Conservation (phyloP, 2,329 filamentous ascomycete species). For the Sarocladium brachiariae region DNA sequence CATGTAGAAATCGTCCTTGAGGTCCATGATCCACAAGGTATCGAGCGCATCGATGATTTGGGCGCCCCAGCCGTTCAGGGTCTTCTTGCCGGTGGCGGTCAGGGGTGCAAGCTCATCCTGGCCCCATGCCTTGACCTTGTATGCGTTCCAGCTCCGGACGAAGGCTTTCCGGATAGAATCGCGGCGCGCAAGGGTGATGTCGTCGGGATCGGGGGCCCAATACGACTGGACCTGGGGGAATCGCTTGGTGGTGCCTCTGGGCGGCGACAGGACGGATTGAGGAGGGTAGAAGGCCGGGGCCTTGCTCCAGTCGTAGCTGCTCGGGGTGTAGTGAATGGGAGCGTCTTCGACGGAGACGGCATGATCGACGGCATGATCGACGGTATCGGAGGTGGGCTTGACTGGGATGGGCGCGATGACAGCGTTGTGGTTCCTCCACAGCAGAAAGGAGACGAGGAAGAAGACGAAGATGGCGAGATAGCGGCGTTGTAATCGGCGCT, state of each 20-base stretch:
- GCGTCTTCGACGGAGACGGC: too few relatives aligned
- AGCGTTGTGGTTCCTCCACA: slow-evolving; percentile 15
- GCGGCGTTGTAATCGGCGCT: slow-evolving; percentile 26
- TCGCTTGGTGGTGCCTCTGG: slow-evolving; percentile 25
- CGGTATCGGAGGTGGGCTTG: too few relatives aligned
- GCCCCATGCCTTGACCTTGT: slow-evolving; percentile 49
- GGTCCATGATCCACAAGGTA: slow-evolving; percentile 52
- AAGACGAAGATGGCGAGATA: slow-evolving; percentile 24
- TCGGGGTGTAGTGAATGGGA: slow-evolving; percentile 24
- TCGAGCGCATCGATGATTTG: slow-evolving; percentile 55
- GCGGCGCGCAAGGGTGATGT: slow-evolving; percentile 26
- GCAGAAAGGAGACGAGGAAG: slow-evolving; percentile 19
- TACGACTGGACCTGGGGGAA: slow-evolving; percentile 37
- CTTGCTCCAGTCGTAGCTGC: slow-evolving; percentile 32
- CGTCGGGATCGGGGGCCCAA: slow-evolving; percentile 29
- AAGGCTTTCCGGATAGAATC: slow-evolving; percentile 32
- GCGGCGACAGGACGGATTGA: slow-evolving; percentile 24
- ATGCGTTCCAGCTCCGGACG: slow-evolving; percentile 42
- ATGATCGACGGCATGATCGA: too few relatives aligned
- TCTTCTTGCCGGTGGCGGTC: slow-evolving; percentile 37
- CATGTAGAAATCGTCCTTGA: slow-evolving; percentile 47
- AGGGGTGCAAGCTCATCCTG: slow-evolving; percentile 49
- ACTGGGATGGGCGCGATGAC: too few relatives aligned
- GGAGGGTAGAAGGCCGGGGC: slow-evolving; percentile 26
- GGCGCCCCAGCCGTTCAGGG: slow-evolving; percentile 49